Evolutionary conservation across 257 asterid species (phyloP).

Genomic region (Jacaranda copaia): DNA sequence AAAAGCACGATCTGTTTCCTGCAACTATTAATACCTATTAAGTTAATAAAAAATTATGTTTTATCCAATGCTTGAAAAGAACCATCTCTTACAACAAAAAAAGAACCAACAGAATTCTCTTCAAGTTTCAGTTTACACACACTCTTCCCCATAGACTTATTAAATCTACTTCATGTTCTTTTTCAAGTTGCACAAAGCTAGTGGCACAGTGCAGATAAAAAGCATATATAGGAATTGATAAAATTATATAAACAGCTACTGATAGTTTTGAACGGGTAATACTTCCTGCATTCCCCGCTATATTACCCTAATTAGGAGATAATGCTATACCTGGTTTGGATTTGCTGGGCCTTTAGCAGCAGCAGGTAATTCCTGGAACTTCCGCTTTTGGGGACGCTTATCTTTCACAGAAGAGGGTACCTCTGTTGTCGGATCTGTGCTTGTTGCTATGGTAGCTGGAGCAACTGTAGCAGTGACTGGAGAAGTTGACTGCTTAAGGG

Average conservation of each 20-base stretch:
- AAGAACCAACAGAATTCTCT: neutral
- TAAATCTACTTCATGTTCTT: neutral
- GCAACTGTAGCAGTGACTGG: slow-evolving; percentile 64
- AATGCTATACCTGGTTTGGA: slow-evolving; percentile 64
- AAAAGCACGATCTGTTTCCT: neutral
- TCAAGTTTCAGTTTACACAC: neutral
- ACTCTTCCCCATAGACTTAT: slow-evolving; percentile 1
- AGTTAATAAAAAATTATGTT: slow-evolving; percentile 1
- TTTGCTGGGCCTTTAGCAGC: slow-evolving; percentile 52
- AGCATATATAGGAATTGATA: neutral
- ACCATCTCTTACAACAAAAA: neutral
- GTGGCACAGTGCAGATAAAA: neutral
- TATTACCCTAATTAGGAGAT: slow-evolving; percentile 20
- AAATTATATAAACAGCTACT: neutral
- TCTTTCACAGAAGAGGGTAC: slow-evolving; percentile 51
- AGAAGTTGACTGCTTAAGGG: slow-evolving; percentile 79
- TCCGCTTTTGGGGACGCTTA: slow-evolving; percentile 74
- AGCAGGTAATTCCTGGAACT: slow-evolving; percentile 88
- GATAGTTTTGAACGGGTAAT: slow-evolving; percentile 1
- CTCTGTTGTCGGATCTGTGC: slow-evolving; percentile 45
- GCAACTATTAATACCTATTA: neutral
- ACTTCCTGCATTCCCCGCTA: slow-evolving; percentile 20
- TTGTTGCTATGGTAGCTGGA: slow-evolving; percentile 57
- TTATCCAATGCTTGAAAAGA: slow-evolving; percentile 17
- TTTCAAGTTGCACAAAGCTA: slow-evolving; percentile 14